A percentile compares a stretch with the other conserved stretches of the same genome.
phyloP scores from a whole-genome alignment of 2,329 filamentous ascomycete species.

The Alternaria gaisen region DNA sequence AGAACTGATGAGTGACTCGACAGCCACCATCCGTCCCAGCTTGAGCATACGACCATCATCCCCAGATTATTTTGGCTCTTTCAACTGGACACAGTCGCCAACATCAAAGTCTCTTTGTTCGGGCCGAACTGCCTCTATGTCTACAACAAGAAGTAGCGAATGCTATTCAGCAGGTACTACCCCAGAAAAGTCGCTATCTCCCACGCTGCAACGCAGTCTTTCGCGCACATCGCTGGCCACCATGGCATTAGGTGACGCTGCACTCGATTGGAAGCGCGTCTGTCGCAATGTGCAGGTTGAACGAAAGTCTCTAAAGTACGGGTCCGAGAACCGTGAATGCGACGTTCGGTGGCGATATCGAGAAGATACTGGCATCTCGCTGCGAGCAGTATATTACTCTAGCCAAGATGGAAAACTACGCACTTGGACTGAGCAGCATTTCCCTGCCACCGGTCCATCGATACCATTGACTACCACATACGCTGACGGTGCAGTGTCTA shows the following conservation, averaged over 20 bases:
- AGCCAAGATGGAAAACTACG: conserved; percentile 26
- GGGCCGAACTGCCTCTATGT: conserved; percentile 30
- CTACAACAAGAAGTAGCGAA: conserved; percentile 27
- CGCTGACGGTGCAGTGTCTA: conserved; percentile 37
- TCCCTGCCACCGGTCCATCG: conserved; percentile 41
- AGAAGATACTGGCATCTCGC: conserved; percentile 38
- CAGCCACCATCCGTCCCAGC: conserved; percentile 23
- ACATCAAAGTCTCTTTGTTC: conserved; percentile 2
- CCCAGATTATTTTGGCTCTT: conserved; percentile 27
- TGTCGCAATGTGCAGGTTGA: conserved; percentile 41
- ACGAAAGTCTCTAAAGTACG: conserved; percentile 23
- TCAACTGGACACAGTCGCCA: conserved; percentile 28
- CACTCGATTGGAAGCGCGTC: conserved; percentile 42
- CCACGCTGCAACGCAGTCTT: conserved; percentile 22
- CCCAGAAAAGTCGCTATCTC: conserved; percentile 27
- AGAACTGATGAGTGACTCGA: conserved; percentile 21
- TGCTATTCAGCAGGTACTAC: conserved; percentile 28
- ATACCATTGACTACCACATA: conserved; percentile 43
- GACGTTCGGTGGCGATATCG: conserved; percentile 41
- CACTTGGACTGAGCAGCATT: conserved; percentile 39
- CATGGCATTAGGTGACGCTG: conserved; percentile 36
- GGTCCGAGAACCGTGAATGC: conserved; percentile 28
- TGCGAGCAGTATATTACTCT: conserved; percentile 37
- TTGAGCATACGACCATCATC: conserved; percentile 19
- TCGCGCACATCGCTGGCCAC: conserved; percentile 35